Evolutionary conservation across 2,329 filamentous ascomycete genomes (phyloP).

Genomic region (Fusarium floridanum): DNA sequence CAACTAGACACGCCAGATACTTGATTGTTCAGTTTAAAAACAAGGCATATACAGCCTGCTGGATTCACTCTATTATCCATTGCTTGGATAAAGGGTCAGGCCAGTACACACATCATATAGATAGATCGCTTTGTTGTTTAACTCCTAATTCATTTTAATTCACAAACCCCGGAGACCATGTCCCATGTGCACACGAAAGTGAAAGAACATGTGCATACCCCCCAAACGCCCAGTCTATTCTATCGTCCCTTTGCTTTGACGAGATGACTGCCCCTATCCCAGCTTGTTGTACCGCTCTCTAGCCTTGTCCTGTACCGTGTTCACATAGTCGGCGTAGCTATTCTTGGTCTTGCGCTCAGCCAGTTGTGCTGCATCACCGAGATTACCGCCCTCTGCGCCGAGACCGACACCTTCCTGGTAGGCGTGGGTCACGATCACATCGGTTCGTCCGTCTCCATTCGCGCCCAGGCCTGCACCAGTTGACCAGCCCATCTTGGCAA

Average conservation of each 20-base stretch:
- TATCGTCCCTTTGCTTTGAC: constrained; percentile 3
- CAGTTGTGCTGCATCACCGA: constrained; percentile 75
- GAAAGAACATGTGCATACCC: neutral
- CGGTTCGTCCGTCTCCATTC: constrained; percentile 71
- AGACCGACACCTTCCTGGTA: constrained; percentile 78
- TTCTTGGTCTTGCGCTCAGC: constrained; percentile 72
- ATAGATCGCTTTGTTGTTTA: neutral
- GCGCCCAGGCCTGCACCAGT: constrained; percentile 74
- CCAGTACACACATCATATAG: neutral
- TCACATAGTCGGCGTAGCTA: constrained; percentile 72
- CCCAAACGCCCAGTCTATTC: constrained; percentile 15
- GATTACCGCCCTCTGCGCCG: constrained; percentile 76
- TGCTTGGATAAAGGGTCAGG: neutral
- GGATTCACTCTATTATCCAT: neutral
- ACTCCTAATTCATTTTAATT: neutral
- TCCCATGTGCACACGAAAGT: neutral
- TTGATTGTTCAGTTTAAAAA: neutral
- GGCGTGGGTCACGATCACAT: constrained; percentile 72
- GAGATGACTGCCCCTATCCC: constrained; percentile 34
- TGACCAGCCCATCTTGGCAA: constrained; percentile 81
- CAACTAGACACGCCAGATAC: neutral
- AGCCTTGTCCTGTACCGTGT: constrained; percentile 74
- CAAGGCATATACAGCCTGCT: neutral
- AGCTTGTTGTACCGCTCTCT: constrained; percentile 74
- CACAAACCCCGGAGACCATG: neutral